Percentiles rank a stretch among this genome's conserved stretches.
These are phyloP conservation scores for Termitomyces heimii DNA, from an alignment of 768 basidiomycete species.

Conservation along the genomic window DNA sequence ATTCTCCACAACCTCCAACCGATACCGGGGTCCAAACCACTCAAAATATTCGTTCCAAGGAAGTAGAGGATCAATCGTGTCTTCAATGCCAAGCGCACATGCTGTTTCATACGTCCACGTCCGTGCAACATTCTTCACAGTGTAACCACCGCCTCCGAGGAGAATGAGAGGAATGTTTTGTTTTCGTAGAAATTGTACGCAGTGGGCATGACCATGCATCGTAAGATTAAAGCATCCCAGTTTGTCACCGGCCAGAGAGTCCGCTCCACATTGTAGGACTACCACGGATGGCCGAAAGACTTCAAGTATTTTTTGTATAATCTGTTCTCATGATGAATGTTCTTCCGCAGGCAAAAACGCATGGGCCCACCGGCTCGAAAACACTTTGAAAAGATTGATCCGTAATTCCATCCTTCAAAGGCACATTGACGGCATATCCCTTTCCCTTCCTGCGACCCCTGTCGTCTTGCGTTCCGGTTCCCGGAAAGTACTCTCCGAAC, in stretches of 20 bases:
- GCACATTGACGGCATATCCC: slow-evolving; percentile 90
- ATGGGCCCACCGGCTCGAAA: slow-evolving; percentile 77
- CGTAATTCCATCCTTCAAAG: slow-evolving; percentile 89
- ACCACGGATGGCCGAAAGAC: slow-evolving; percentile 85
- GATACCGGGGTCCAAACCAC: slow-evolving; percentile 95
- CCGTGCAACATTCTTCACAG: slow-evolving; percentile 91
- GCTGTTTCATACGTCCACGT: slow-evolving; percentile 98
- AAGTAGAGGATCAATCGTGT: slow-evolving; percentile 69
- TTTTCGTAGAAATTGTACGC: slow-evolving; percentile 82
- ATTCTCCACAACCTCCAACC: slow-evolving; percentile 84
- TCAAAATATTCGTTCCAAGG: slow-evolving; percentile 92
- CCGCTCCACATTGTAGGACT: slow-evolving; percentile 92
- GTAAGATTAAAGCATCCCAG: slow-evolving; percentile 94
- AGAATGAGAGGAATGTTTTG: slow-evolving; percentile 85
- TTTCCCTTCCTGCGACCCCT: slow-evolving; percentile 78
- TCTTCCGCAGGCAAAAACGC: neutral
- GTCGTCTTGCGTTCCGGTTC: slow-evolving; percentile 82
- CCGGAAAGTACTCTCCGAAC: slow-evolving; percentile 93
- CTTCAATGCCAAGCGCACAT: slow-evolving; percentile 83
- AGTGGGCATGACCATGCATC: slow-evolving; percentile 92
- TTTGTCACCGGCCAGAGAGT: slow-evolving; percentile 93
- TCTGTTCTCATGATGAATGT: slow-evolving; percentile 32
- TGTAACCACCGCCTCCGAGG: slow-evolving; percentile 95
- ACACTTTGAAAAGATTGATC: slow-evolving; percentile 83
- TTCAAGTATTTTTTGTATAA: slow-evolving; percentile 80